Evolutionary conservation across 2,329 filamentous ascomycete species (phyloP).

Genomic region (Talaromyces piceae): DNA sequence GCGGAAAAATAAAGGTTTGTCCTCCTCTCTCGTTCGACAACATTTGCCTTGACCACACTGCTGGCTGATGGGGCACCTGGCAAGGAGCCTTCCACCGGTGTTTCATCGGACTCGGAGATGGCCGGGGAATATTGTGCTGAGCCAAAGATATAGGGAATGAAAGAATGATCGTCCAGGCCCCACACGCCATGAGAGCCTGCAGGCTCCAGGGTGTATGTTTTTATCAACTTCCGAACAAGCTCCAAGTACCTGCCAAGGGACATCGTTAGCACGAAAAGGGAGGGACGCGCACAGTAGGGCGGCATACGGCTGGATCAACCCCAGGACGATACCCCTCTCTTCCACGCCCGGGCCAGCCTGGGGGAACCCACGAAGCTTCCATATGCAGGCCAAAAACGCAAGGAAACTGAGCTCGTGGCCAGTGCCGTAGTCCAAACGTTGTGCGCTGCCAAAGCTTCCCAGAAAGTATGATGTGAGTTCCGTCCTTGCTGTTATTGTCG

Average conservation of each 20-base stretch:
- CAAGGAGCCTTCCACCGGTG: slow-evolving; percentile 73
- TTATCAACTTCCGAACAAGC: slow-evolving; percentile 73
- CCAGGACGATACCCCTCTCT: slow-evolving; percentile 74
- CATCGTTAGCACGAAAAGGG: neutral
- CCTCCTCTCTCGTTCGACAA: slow-evolving; percentile 58
- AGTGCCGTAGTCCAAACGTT: slow-evolving; percentile 89
- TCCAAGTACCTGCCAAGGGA: slow-evolving; percentile 57
- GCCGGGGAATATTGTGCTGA: slow-evolving; percentile 81
- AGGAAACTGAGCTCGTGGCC: slow-evolving; percentile 94
- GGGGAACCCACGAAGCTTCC: slow-evolving; percentile 78
- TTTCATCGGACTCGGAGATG: slow-evolving; percentile 55
- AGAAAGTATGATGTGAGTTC: slow-evolving; percentile 76
- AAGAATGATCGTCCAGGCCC: slow-evolving; percentile 96
- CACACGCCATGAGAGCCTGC: slow-evolving; percentile 96
- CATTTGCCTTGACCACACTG: slow-evolving; percentile 57
- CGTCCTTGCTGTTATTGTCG: slow-evolving; percentile 44
- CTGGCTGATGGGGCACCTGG: slow-evolving; percentile 62
- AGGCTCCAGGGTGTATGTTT: slow-evolving; percentile 87
- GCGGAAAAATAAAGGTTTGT: slow-evolving; percentile 89
- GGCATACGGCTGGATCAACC: slow-evolving; percentile 72
- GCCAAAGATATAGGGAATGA: slow-evolving; percentile 89
- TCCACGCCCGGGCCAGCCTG: slow-evolving; percentile 47
- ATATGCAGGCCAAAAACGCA: slow-evolving; percentile 80
- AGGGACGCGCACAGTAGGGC: neutral
- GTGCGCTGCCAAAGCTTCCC: slow-evolving; percentile 78